These are phyloP conservation scores for Coelastrella sp. DNA, from an alignment of 139 green algal genomes.

Conservation along the genomic window DNA sequence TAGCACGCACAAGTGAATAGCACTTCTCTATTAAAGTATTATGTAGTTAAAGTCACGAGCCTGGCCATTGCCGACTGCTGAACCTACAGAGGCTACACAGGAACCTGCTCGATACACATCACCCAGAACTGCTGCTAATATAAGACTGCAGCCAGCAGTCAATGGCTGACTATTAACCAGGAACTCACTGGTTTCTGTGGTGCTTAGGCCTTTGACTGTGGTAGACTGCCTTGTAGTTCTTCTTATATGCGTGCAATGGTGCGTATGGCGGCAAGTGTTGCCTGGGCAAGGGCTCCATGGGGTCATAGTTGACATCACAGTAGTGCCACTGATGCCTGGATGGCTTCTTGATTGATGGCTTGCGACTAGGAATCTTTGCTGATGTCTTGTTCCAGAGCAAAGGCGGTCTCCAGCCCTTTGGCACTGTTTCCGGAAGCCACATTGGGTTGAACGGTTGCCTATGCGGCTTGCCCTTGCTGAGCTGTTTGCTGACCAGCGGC, in stretches of 20 bases:
- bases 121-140: no score
- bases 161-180: background rate
- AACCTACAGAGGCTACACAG: no score
- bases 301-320: conserved; percentile 64
- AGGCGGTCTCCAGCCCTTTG: no score
- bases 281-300: conserved; percentile 40
- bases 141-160: background rate
- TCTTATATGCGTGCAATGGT: conserved; percentile 4
- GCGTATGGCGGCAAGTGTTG: conserved; percentile 56
- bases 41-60: no score
- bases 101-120: no score
- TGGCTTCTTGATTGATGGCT: conserved; percentile 65
- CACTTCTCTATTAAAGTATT: no score
- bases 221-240: conserved; percentile 50
- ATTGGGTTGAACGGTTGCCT: no score
- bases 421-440: no score
- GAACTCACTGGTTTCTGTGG: conserved; percentile 27
- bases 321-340: conserved; percentile 67
- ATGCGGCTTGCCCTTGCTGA: no score
- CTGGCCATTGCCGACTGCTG: no score
- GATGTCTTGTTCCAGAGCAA: no score
- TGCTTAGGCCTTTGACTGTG: background rate
- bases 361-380: conserved; percentile 45
- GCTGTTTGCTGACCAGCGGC: background rate
- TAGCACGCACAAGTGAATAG: no score